Evolutionary conservation across 768 basidiomycete species (phyloP).

Genomic region (Porphyrellus cyaneotinctus): DNA sequence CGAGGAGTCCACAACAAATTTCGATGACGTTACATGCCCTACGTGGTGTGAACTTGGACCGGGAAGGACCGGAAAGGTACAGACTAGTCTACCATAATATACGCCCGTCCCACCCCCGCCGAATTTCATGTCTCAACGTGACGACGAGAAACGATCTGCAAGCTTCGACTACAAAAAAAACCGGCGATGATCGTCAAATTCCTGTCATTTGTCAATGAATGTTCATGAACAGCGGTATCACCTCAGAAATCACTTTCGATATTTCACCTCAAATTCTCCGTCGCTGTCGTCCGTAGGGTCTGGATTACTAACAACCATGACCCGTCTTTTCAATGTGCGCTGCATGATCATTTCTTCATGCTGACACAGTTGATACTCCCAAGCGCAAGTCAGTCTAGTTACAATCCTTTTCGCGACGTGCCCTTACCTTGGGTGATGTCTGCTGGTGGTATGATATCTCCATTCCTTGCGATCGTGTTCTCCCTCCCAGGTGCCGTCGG

Average conservation of each 20-base stretch:
- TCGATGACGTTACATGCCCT: constrained; percentile 24
- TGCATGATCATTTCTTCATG: constrained; percentile 14
- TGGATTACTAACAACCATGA: constrained; percentile 29
- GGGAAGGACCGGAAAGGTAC: constrained; percentile 25
- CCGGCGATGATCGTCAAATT: not conserved
- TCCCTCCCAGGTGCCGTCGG: constrained; percentile 5
- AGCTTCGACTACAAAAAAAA: not conserved
- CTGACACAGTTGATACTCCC: constrained; percentile 10
- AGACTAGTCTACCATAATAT: not conserved
- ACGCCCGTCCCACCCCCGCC: no score
- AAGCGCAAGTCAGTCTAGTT: constrained; percentile 7
- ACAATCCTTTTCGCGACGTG: not conserved
- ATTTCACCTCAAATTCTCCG: constrained; percentile 18
- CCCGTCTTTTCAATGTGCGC: constrained; percentile 21
- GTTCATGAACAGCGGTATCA: not conserved
- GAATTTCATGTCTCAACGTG: not conserved
- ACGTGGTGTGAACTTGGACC: constrained; percentile 25
- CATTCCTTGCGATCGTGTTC: constrained; percentile 3
- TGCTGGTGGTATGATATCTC: constrained; percentile 10
- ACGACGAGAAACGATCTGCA: not conserved
- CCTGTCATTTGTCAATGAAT: not conserved
- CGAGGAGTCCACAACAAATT: constrained; percentile 14
- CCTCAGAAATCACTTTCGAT: constrained; percentile 9
- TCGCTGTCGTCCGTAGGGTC: constrained; percentile 29
- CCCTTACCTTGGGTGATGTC: constrained; percentile 18